These are phyloP conservation scores for Aureobasidium pullulans DNA, from an alignment of 2,329 filamentous ascomycete species.

Conservation along the genomic window DNA sequence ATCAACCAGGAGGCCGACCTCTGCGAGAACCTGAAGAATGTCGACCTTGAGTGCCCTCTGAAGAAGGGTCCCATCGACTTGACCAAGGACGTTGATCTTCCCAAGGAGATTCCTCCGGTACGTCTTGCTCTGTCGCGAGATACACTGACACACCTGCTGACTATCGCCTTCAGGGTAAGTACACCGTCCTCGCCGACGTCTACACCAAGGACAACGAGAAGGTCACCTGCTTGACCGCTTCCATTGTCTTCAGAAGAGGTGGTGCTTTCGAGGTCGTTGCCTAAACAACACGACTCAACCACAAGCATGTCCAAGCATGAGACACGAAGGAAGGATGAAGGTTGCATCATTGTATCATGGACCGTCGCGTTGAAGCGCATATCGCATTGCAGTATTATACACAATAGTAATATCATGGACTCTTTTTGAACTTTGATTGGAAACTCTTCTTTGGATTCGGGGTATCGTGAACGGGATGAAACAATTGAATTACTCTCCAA, in stretches of 20 bases:
- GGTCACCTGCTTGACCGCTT: constrained; percentile 81
- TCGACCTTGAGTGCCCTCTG: constrained; percentile 83
- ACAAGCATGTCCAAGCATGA: not conserved
- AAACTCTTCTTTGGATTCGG: not conserved
- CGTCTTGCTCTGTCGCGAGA: constrained; percentile 31
- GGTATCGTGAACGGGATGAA: constrained; percentile 2
- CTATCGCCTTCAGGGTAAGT: constrained; percentile 84
- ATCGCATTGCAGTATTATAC: not conserved
- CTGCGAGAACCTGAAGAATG: constrained; percentile 81
- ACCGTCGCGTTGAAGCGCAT: not conserved
- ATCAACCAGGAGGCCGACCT: constrained; percentile 75
- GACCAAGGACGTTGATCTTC: constrained; percentile 76
- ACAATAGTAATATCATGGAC: not conserved
- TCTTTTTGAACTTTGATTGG: not conserved
- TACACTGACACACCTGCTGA: constrained; percentile 79
- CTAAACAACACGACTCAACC: not conserved
- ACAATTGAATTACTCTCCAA: constrained; percentile 51
- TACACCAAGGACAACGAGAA: constrained; percentile 66
- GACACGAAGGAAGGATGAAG: not conserved
- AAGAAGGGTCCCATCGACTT: constrained; percentile 66
- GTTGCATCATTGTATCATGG: constrained; percentile 1
- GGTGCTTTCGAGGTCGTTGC: constrained; percentile 16
- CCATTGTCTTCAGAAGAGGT: constrained; percentile 53
- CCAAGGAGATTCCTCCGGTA: constrained; percentile 81
- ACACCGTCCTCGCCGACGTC: constrained; percentile 82